phyloP scores from a whole-genome alignment of 1,284 basidiomycete species.

The Schizopora paradoxa region DNA sequence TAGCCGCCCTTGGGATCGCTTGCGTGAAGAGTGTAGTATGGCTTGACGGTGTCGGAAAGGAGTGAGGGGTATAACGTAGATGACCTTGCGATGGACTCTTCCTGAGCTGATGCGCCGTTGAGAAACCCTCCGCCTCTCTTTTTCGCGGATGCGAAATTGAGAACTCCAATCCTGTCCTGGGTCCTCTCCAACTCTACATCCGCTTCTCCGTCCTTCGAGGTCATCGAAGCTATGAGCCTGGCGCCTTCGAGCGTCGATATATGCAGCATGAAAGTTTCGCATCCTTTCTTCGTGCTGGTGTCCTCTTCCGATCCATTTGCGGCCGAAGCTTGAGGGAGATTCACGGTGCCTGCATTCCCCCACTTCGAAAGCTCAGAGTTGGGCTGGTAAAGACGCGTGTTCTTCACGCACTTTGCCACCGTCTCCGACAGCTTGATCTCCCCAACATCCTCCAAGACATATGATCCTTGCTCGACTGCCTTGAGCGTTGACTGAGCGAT shows the following conservation, averaged over 20 bases:
- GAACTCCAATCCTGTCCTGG: constrained; percentile 17
- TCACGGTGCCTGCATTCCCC: constrained; percentile 17
- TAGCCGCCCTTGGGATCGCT: constrained; percentile 19
- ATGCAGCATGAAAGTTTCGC: constrained; percentile 15
- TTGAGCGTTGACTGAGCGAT: constrained; percentile 28
- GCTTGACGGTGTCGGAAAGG: constrained; percentile 15
- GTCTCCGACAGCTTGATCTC: constrained; percentile 29
- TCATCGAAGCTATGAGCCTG: constrained; percentile 14
- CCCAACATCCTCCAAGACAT: constrained; percentile 15
- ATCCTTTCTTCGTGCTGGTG: no score
- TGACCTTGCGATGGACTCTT: constrained; percentile 23
- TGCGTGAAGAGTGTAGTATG: constrained; percentile 21
- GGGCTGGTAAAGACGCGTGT: constrained; percentile 38
- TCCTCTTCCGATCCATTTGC: no score
- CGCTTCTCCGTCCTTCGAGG: not conserved
- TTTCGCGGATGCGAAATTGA: constrained; percentile 25
- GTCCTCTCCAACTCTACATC: constrained; percentile 11
- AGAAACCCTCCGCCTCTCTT: constrained; percentile 23
- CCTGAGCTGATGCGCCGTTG: constrained; percentile 23
- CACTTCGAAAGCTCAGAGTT: constrained; percentile 35
- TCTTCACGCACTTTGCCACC: constrained; percentile 29
- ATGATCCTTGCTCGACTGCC: constrained; percentile 25
- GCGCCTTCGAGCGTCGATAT: constrained; percentile 16
- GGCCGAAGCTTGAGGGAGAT: not conserved
- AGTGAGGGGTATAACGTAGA: constrained; percentile 22